Percentiles rank a stretch among this genome's conserved stretches.
Evolutionary conservation across 1,139 yeast genomes (phyloP).

Genomic region (Debaryomycetaceae sp.): DNA sequence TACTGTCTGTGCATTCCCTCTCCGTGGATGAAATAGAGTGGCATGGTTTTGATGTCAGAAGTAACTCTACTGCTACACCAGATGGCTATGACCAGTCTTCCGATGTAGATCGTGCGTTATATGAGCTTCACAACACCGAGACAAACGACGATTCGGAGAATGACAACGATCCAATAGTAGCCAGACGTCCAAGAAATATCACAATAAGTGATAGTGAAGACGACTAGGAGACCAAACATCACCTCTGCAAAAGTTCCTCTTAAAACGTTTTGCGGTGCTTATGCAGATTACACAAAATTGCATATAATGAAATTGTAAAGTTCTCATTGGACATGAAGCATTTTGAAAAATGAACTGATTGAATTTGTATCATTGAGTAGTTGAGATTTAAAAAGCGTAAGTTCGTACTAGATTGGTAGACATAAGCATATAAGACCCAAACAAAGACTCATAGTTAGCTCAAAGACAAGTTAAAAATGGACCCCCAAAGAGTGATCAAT

Average conservation of each 20-base stretch:
- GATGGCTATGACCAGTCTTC: constrained; percentile 1
- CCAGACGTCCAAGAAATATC: constrained; percentile 7
- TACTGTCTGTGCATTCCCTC: constrained; percentile 2
- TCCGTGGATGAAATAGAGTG: constrained; percentile 6
- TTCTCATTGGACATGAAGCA: constrained; percentile 1
- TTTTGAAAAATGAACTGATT: constrained; percentile 3
- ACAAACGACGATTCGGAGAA: constrained; percentile 4
- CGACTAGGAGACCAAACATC: background rate
- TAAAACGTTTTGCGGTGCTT: background rate
- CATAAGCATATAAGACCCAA: too few species aligned
- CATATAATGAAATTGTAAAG: constrained; percentile 3
- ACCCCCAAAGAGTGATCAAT: constrained; percentile 64
- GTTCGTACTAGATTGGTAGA: background rate
- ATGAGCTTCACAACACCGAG: constrained; percentile 6
- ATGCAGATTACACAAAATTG: constrained; percentile 5
- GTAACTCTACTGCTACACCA: background rate
- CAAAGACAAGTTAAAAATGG: constrained; percentile 4
- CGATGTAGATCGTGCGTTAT: constrained; percentile 8
- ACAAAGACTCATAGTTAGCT: too few species aligned
- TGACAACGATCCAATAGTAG: constrained; percentile 4
- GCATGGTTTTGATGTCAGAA: constrained; percentile 6
- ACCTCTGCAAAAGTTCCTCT: background rate
- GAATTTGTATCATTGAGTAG: background rate
- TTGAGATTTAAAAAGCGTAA: background rate
- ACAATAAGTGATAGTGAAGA: constrained; percentile 8